Conservation (phyloP, 2,329 filamentous ascomycete genomes). For the Myriosclerotinia curreyana region DNA sequence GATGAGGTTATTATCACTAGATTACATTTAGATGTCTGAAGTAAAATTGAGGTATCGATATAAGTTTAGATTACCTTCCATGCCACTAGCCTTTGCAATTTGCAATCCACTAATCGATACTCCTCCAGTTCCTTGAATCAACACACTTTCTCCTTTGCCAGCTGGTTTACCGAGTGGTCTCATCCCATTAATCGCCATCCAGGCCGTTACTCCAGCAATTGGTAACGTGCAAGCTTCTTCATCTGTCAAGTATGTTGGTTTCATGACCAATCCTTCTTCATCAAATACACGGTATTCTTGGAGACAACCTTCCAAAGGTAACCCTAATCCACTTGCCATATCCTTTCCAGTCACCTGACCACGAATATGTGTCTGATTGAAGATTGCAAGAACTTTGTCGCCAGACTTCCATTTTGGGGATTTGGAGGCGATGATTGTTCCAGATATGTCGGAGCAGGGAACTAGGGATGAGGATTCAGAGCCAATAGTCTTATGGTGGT, state of each 20-base stretch:
- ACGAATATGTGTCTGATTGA: slow-evolving; percentile 50
- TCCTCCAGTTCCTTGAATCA: slow-evolving; percentile 55
- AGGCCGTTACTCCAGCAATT: slow-evolving; percentile 61
- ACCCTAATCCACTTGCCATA: slow-evolving; percentile 55
- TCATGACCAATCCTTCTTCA: slow-evolving; percentile 52
- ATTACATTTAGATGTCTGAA: not conserved
- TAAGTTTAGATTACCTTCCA: slow-evolving; percentile 43
- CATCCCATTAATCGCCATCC: slow-evolving; percentile 63
- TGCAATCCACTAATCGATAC: slow-evolving; percentile 52
- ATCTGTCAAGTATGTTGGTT: slow-evolving; percentile 55
- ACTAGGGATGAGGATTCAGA: slow-evolving; percentile 42
- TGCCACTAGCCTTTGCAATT: slow-evolving; percentile 52
- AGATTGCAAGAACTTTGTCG: slow-evolving; percentile 65
- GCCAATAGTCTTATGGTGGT: slow-evolving; percentile 57
- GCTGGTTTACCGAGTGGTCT: slow-evolving; percentile 49
- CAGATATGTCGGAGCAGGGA: slow-evolving; percentile 70
- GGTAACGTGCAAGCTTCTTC: slow-evolving; percentile 60
- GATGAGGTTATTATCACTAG: slow-evolving; percentile 55
- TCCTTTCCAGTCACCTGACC: slow-evolving; percentile 32
- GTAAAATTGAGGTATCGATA: too few species aligned
- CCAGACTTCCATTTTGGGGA: slow-evolving; percentile 51
- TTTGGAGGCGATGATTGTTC: slow-evolving; percentile 52
- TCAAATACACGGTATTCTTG: slow-evolving; percentile 58
- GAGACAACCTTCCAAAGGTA: slow-evolving; percentile 62
- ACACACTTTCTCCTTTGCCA: slow-evolving; percentile 46